Conservation (phyloP, 192 early-diverging fungal species). For the Gonapodya sp. region DNA sequence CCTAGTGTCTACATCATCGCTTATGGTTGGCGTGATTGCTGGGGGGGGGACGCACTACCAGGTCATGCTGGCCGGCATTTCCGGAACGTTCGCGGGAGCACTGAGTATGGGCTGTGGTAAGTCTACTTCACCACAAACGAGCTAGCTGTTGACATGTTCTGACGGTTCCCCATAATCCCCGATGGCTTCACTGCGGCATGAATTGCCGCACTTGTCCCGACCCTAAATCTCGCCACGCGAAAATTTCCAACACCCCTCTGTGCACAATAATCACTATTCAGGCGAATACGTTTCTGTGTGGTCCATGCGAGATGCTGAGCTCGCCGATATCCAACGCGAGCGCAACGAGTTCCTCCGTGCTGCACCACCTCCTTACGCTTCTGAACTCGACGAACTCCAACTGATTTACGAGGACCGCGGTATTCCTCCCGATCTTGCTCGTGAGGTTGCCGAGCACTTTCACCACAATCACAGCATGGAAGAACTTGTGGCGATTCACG, state of each 20-base stretch:
- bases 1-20: constrained; percentile 12
- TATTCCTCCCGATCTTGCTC: constrained; percentile 11
- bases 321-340: constrained; percentile 11
- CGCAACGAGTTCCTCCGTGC: constrained; percentile 13
- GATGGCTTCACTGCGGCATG: too few species aligned
- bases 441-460: constrained; percentile 12
- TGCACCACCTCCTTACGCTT: constrained; percentile 2
- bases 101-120: constrained; percentile 11
- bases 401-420: constrained; percentile 10
- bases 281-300: constrained; percentile 16
- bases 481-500: constrained; percentile 12
- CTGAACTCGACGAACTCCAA: constrained; percentile 9
- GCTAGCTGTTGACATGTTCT: too few species aligned
- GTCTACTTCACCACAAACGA: too few species aligned
- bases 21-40: constrained; percentile 8
- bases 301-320: constrained; percentile 11
- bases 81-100: constrained; percentile 9
- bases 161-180: too few species aligned
- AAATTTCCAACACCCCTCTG: too few species aligned
- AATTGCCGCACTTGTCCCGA: too few species aligned
- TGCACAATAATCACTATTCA: too few species aligned
- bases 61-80: constrained; percentile 8
- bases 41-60: background rate
- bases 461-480: constrained; percentile 5
- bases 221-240: too few species aligned